Percentiles rank a stretch among this genome's conserved stretches.
These are phyloP conservation scores for Stentor coeruleus DNA, from an alignment of 73 alveolate species.

Conservation along the genomic window DNA sequence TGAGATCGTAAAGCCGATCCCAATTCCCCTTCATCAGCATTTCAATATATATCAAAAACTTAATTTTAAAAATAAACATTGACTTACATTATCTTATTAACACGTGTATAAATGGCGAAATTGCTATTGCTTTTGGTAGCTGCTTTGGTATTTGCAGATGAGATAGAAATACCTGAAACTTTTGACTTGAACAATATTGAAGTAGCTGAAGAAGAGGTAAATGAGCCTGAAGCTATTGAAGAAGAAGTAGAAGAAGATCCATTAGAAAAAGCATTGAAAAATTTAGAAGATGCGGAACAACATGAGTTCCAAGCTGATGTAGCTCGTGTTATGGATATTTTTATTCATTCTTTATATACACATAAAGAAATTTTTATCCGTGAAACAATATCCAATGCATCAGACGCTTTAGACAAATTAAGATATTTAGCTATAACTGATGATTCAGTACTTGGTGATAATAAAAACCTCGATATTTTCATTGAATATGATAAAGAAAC, in stretches of 20 bases:
- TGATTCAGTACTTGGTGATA: constrained; percentile 80
- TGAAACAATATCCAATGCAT: constrained; percentile 97
- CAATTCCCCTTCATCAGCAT: no score
- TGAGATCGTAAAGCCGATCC: no score
- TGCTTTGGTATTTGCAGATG: no score
- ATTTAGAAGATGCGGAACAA: constrained; percentile 32
- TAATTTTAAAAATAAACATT: no score
- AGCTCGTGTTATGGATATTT: constrained; percentile 97
- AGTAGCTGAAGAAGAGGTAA: not conserved
- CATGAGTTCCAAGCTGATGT: constrained; percentile 96
- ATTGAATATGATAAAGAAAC: constrained; percentile 94
- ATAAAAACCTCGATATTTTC: constrained; percentile 81
- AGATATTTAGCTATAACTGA: constrained; percentile 88
- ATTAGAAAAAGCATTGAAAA: not conserved
- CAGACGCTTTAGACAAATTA: constrained; percentile 99
- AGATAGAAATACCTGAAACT: no score
- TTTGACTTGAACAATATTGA: no score
- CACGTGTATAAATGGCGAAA: no score
- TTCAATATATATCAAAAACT: no score
- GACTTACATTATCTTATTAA: no score
- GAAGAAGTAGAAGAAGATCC: not conserved
- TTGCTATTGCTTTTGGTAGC: no score
- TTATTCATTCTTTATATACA: constrained; percentile 97
- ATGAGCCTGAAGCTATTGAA: not conserved
- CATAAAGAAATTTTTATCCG: constrained; percentile 96